Conservation (phyloP, 2,329 filamentous ascomycete species). For the Dendrostoma leiphaemia region DNA sequence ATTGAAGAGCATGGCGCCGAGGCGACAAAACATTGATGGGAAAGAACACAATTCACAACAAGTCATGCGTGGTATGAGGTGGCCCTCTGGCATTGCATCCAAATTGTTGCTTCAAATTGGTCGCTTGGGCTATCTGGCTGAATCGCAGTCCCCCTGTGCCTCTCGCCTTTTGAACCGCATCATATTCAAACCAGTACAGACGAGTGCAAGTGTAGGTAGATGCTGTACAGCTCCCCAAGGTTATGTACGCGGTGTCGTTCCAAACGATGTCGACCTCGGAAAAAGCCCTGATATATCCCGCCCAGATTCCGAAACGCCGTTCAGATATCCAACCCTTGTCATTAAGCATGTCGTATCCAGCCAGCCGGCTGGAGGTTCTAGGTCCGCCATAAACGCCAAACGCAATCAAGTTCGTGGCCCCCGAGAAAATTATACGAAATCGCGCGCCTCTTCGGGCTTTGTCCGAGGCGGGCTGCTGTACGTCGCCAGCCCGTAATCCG, state of each 20-base stretch:
- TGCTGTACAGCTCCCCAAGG: background rate
- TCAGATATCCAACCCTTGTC: background rate
- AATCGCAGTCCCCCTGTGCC: background rate
- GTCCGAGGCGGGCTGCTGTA: background rate
- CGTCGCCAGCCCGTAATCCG: slow-evolving; percentile 3
- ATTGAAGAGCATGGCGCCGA: too few species aligned
- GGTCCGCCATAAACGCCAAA: background rate
- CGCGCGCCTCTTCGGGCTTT: background rate
- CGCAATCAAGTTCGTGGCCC: background rate
- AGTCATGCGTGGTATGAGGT: background rate
- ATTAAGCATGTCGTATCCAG: background rate
- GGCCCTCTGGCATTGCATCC: too few species aligned
- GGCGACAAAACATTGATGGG: too few species aligned
- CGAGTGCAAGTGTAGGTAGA: too few species aligned
- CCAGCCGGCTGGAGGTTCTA: background rate
- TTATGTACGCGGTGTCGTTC: background rate
- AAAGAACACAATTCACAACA: too few species aligned
- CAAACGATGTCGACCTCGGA: too few species aligned
- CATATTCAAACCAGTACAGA: background rate
- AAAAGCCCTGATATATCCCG: too few species aligned
- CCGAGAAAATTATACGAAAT: background rate
- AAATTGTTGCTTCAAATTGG: background rate
- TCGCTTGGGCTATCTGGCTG: background rate
- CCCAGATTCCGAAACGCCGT: background rate
- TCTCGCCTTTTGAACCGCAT: background rate